phyloP scores from a whole-genome alignment of 192 early-diverging fungal species.

The Entophlyctis luteolus region DNA sequence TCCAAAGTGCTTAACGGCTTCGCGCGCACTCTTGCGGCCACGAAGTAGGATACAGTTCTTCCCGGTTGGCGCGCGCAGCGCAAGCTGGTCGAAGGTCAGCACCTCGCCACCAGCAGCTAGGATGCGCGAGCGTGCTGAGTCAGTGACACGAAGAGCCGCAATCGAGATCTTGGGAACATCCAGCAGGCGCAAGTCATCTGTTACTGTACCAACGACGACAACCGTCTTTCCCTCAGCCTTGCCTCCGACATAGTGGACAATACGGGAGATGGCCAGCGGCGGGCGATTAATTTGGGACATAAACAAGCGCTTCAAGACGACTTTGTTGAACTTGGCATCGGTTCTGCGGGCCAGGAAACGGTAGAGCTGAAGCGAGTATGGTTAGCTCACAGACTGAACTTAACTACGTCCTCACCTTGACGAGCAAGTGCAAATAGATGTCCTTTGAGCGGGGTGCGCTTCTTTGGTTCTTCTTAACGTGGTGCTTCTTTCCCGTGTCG shows the following conservation, averaged over 20 bases:
- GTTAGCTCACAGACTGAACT: not conserved
- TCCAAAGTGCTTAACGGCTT: conserved; percentile 99
- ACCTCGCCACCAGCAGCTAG: conserved; percentile 98
- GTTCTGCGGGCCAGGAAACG: conserved; percentile 99
- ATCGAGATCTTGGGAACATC: conserved; percentile 93
- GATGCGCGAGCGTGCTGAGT: conserved; percentile 94
- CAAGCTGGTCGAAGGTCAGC: conserved; percentile 98
- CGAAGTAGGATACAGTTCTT: conserved; percentile 92
- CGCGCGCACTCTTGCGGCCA: conserved; percentile 89
- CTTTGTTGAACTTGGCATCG: conserved; percentile 97
- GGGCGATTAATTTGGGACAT: conserved; percentile 98
- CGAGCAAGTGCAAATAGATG: conserved; percentile 96
- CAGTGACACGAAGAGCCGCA: conserved; percentile 92
- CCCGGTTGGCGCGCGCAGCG: conserved; percentile 95
- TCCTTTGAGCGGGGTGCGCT: conserved; percentile 47
- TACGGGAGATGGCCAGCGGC: conserved; percentile 87
- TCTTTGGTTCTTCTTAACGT: conserved; percentile 80
- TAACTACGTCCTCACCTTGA: conserved; percentile 59
- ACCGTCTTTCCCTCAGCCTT: conserved; percentile 86
- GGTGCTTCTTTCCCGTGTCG: conserved; percentile 94
- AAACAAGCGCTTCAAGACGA: conserved; percentile 94
- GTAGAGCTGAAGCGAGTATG: conserved; percentile 64
- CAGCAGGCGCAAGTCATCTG: conserved; percentile 90
- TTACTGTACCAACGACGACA: conserved; percentile 94
- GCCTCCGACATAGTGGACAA: conserved; percentile 64